Evolutionary conservation across 345 rosid genomes (phyloP).

Genomic region (Triadica sebifera): DNA sequence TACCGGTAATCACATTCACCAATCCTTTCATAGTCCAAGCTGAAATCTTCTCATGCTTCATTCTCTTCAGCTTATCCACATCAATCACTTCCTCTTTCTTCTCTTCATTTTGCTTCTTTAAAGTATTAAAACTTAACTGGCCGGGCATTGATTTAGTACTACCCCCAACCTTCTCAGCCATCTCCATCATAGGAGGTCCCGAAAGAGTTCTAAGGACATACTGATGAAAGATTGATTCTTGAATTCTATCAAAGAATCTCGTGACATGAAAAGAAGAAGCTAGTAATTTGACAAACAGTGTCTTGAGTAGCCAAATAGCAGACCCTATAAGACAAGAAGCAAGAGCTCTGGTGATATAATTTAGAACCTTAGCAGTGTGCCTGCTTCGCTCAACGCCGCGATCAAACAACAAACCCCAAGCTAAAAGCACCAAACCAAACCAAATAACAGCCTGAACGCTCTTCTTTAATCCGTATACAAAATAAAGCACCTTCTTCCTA

Average conservation of each 20-base stretch:
- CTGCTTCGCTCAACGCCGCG: constrained; percentile 42
- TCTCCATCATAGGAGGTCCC: constrained; percentile 59
- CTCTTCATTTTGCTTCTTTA: constrained; percentile 27
- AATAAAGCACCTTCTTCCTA: constrained; percentile 63
- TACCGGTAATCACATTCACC: constrained; percentile 44
- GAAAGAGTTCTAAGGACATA: constrained; percentile 51
- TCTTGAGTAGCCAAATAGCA: constrained; percentile 51
- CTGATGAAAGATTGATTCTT: constrained; percentile 64
- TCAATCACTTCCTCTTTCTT: constrained; percentile 54
- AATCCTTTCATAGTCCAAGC: constrained; percentile 80
- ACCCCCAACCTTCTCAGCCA: constrained; percentile 35
- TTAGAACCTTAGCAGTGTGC: constrained; percentile 32
- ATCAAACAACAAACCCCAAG: constrained; percentile 53
- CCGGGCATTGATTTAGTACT: constrained; percentile 20
- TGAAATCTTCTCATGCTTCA: constrained; percentile 57
- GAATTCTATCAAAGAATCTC: constrained; percentile 63
- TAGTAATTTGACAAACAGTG: constrained; percentile 46
- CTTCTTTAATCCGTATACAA: constrained; percentile 50
- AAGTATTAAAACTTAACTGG: constrained; percentile 45
- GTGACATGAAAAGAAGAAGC: constrained; percentile 54
- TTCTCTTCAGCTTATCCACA: constrained; percentile 60
- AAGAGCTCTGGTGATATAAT: constrained; percentile 42
- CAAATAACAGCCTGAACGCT: constrained; percentile 52
- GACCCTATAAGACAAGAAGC: constrained; percentile 45
- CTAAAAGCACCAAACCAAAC: constrained; percentile 47